phyloP scores from a whole-genome alignment of 2,329 filamentous ascomycete species.

The Aspergillus amoenus region DNA sequence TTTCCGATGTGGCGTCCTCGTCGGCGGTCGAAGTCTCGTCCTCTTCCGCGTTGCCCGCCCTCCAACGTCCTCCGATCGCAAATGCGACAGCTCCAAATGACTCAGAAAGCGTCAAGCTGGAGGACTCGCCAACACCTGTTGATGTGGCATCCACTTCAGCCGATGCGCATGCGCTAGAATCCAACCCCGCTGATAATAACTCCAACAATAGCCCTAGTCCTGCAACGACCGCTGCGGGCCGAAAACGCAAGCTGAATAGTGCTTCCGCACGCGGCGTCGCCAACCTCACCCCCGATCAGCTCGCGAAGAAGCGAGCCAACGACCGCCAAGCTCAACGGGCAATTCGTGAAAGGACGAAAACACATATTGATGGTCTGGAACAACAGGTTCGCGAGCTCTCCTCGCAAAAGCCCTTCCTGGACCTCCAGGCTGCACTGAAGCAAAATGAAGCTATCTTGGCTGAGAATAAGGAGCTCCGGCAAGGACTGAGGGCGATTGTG shows the following conservation, averaged over 20 bases:
- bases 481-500: slow-evolving; percentile 65
- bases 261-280: slow-evolving; percentile 70
- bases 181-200: slow-evolving; percentile 15
- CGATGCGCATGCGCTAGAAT: slow-evolving; percentile 24
- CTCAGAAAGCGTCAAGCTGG: slow-evolving; percentile 21
- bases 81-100: slow-evolving; percentile 10
- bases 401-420: slow-evolving; percentile 77
- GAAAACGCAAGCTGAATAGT: slow-evolving; percentile 45
- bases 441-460: slow-evolving; percentile 75
- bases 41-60: slow-evolving; percentile 6
- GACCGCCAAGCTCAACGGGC: slow-evolving; percentile 84
- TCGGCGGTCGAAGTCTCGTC: slow-evolving; percentile 21
- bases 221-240: slow-evolving; percentile 26
- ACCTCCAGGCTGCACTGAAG: slow-evolving; percentile 71
- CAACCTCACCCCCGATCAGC: slow-evolving; percentile 81
- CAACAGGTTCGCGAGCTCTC: slow-evolving; percentile 72
- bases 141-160: slow-evolving; percentile 21
- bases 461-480: slow-evolving; percentile 77
- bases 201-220: slow-evolving; percentile 13
- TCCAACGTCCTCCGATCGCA: slow-evolving; percentile 7
- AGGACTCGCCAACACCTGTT: slow-evolving; percentile 28
- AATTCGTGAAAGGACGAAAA: slow-evolving; percentile 78
- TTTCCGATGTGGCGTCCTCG: slow-evolving; percentile 28
- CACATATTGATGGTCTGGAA: slow-evolving; percentile 74
- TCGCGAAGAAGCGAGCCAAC: slow-evolving; percentile 88